Conservation (phyloP, 2,329 filamentous ascomycete species). For the Laburnicola sp. region DNA sequence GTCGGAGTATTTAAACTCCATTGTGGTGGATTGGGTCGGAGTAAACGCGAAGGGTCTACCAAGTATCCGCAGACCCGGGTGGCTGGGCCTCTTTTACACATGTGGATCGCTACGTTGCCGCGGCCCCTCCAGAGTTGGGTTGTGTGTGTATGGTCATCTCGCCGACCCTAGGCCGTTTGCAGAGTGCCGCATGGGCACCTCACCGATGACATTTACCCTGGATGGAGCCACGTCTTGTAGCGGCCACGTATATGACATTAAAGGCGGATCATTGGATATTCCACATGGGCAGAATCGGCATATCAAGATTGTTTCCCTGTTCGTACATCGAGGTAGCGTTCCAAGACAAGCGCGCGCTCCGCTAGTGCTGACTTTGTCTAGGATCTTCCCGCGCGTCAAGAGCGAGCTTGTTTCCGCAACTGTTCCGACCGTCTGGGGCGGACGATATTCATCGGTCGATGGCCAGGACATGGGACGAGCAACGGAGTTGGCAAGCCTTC, state of each 20-base stretch:
- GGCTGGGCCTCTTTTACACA: slow-evolving; percentile 7
- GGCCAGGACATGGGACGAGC: neutral
- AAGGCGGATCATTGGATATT: no score
- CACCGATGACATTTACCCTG: neutral
- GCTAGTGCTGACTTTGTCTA: neutral
- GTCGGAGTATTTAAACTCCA: slow-evolving; percentile 11
- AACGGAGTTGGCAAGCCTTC: no score
- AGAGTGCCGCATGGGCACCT: neutral
- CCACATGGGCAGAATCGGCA: neutral
- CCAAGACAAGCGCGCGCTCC: neutral
- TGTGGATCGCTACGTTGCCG: slow-evolving; percentile 4
- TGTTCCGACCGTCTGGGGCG: neutral
- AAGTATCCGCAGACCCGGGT: slow-evolving; percentile 3
- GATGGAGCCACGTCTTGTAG: no score
- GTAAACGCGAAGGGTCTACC: neutral
- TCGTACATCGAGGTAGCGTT: no score
- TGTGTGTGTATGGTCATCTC: slow-evolving; percentile 1
- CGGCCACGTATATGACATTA: no score
- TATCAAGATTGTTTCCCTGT: neutral
- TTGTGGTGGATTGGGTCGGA: neutral
- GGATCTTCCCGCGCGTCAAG: slow-evolving; percentile 1
- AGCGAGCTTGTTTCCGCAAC: neutral
- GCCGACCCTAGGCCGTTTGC: slow-evolving; percentile 5
- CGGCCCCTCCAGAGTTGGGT: neutral
- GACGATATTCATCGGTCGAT: neutral